These are phyloP conservation scores for Irpex lacteus DNA, from an alignment of 1,284 basidiomycete genomes.

Conservation along the genomic window DNA sequence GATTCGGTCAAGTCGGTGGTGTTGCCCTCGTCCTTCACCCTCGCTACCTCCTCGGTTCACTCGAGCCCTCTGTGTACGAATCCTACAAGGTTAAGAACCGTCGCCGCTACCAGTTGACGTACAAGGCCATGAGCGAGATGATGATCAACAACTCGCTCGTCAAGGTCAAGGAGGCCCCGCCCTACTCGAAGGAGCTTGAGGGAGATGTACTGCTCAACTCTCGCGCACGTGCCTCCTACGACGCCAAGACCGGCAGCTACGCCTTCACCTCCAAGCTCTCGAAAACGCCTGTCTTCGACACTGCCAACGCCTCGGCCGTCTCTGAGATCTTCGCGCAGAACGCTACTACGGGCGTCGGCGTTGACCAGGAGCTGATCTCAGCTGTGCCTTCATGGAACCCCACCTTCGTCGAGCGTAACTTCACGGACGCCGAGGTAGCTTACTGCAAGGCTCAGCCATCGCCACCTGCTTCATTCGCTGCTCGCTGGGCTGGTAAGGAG, in stretches of 20 bases:
- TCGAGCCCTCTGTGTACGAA: slow-evolving; percentile 74
- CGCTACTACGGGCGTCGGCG: slow-evolving; percentile 72
- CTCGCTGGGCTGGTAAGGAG: slow-evolving; percentile 97
- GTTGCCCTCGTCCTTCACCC: slow-evolving; percentile 89
- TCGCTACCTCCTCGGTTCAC: slow-evolving; percentile 83
- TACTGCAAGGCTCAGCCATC: slow-evolving; percentile 92
- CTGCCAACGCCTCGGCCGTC: slow-evolving; percentile 67
- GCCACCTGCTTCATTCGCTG: slow-evolving; percentile 88
- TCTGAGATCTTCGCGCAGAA: slow-evolving; percentile 48
- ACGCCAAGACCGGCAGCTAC: slow-evolving; percentile 84
- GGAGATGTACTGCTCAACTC: slow-evolving; percentile 90
- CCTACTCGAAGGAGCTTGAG: slow-evolving; percentile 88
- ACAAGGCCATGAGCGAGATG: slow-evolving; percentile 94
- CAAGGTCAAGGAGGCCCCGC: slow-evolving; percentile 93
- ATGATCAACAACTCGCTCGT: slow-evolving; percentile 93
- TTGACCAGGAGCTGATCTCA: slow-evolving; percentile 92
- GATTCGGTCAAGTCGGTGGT: slow-evolving; percentile 99
- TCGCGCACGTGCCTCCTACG: slow-evolving; percentile 81
- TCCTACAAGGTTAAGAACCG: slow-evolving; percentile 74
- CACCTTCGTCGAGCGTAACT: slow-evolving; percentile 92
- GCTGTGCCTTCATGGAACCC: slow-evolving; percentile 88
- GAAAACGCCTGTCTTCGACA: slow-evolving; percentile 51
- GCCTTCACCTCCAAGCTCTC: slow-evolving; percentile 71
- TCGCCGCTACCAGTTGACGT: slow-evolving; percentile 71
- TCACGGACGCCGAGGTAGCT: slow-evolving; percentile 83